These are phyloP conservation scores for Acacia confusa DNA, from an alignment of 306 rosid species.

Conservation along the genomic window DNA sequence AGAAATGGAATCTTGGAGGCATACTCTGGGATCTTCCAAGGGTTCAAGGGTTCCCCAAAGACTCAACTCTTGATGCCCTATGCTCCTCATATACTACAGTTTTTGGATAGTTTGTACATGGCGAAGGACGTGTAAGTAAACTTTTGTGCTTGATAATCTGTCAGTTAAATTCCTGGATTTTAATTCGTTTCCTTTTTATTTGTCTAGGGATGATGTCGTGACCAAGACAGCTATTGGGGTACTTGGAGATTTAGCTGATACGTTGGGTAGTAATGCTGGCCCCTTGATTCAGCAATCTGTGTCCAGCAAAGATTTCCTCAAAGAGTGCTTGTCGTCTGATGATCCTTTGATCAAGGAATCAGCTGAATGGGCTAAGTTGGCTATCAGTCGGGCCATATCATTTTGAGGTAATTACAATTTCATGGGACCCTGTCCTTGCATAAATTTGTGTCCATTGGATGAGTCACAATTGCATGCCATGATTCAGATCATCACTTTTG, in stretches of 20 bases:
- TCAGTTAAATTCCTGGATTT: background rate
- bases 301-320: background rate
- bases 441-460: constrained; percentile 1
- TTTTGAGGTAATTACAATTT: background rate
- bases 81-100: background rate
- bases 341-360: background rate
- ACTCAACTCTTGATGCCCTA: constrained; percentile 3
- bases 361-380: background rate
- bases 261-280: background rate
- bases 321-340: background rate
- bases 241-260: background rate
- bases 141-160: background rate
- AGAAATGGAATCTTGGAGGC: background rate
- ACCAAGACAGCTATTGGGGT: background rate
- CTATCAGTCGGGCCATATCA: background rate
- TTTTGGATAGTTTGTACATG: constrained; percentile 4
- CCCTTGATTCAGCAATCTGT: background rate
- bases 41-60: background rate
- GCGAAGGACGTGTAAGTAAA: background rate
- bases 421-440: background rate
- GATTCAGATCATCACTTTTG: constrained; percentile 55
- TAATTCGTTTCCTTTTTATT: background rate
- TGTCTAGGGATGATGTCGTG: background rate
- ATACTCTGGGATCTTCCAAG: background rate
- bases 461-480: constrained; percentile 68